These are phyloP conservation scores for Reticulascus tulasneorum DNA, from an alignment of 2,329 filamentous ascomycete species.

Conservation along the genomic window DNA sequence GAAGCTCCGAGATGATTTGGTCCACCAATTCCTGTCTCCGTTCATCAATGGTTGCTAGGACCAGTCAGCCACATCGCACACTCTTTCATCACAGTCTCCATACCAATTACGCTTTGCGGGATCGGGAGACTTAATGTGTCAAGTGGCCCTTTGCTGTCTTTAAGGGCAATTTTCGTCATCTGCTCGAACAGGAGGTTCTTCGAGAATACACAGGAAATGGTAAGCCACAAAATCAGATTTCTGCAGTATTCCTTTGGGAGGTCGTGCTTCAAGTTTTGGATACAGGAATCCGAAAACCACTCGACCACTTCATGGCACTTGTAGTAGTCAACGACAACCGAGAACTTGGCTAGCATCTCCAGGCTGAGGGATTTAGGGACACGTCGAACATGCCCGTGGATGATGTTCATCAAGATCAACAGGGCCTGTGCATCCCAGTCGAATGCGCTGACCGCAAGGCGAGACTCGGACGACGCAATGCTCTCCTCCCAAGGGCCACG, in stretches of 20 bases:
- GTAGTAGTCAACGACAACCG: conserved; percentile 23
- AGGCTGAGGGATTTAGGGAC: conserved; percentile 17
- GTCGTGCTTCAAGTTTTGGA: background rate
- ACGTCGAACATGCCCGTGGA: conserved; percentile 20
- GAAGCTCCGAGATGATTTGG: background rate
- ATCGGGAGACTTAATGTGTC: background rate
- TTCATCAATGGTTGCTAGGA: too few relatives aligned
- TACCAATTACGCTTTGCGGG: too few relatives aligned
- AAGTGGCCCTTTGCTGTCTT: conserved; percentile 6
- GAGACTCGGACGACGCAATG: background rate
- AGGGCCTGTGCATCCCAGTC: conserved; percentile 24
- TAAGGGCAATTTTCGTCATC: conserved; percentile 12
- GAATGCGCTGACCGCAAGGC: conserved; percentile 6
- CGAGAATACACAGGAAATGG: conserved; percentile 15
- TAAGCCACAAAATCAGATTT: conserved; percentile 5
- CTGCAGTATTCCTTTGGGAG: conserved; percentile 5
- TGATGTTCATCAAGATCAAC: conserved; percentile 22
- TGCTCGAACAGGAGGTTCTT: background rate
- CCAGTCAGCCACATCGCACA: too few relatives aligned
- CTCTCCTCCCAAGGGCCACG: conserved; percentile 12
- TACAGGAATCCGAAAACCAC: conserved; percentile 13
- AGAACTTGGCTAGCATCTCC: conserved; percentile 20
- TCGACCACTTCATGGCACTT: conserved; percentile 20
- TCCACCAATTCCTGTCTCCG: background rate
- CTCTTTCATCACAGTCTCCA: too few relatives aligned